Conservation (phyloP, 1,139 yeast species). For the Blastobotrys proliferans region DNA sequence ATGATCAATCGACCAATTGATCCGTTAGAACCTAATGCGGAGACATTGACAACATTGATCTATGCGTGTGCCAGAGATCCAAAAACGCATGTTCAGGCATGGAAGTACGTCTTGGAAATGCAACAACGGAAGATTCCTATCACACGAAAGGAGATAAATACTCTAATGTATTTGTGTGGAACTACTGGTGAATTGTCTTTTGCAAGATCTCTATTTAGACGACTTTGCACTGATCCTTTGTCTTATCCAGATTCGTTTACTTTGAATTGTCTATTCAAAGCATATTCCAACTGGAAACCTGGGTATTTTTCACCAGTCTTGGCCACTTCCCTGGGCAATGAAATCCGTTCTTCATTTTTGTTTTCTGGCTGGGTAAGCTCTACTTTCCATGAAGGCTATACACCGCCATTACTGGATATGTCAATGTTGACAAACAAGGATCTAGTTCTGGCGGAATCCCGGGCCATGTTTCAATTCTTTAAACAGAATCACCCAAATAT, state of each 20-base stretch:
- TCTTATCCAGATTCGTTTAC: constrained; percentile 32
- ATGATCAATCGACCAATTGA: constrained; percentile 43
- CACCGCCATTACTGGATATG: constrained; percentile 68
- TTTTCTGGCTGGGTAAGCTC: constrained; percentile 1
- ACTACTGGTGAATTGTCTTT: constrained; percentile 74
- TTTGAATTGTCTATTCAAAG: constrained; percentile 31
- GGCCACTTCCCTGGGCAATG: constrained; percentile 31
- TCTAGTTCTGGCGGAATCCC: constrained; percentile 66
- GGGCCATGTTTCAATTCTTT: constrained; percentile 68
- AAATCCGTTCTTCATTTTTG: constrained; percentile 28
- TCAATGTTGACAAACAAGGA: constrained; percentile 38
- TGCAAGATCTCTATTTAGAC: constrained; percentile 65
- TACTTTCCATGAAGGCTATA: constrained; percentile 10
- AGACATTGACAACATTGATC: constrained; percentile 62
- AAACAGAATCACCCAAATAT: constrained; percentile 41
- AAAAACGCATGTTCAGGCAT: constrained; percentile 53
- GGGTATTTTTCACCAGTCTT: constrained; percentile 35
- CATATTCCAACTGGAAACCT: constrained; percentile 34
- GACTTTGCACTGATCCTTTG: constrained; percentile 43
- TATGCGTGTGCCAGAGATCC: constrained; percentile 63
- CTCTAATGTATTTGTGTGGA: constrained; percentile 70
- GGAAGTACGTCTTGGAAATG: constrained; percentile 74
- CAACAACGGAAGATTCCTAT: constrained; percentile 45
- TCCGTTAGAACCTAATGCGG: constrained; percentile 43
- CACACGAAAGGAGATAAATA: constrained; percentile 52